These are phyloP conservation scores for Mytilinidion resinicola DNA, from an alignment of 495 filamentous ascomycete species.

Conservation along the genomic window DNA sequence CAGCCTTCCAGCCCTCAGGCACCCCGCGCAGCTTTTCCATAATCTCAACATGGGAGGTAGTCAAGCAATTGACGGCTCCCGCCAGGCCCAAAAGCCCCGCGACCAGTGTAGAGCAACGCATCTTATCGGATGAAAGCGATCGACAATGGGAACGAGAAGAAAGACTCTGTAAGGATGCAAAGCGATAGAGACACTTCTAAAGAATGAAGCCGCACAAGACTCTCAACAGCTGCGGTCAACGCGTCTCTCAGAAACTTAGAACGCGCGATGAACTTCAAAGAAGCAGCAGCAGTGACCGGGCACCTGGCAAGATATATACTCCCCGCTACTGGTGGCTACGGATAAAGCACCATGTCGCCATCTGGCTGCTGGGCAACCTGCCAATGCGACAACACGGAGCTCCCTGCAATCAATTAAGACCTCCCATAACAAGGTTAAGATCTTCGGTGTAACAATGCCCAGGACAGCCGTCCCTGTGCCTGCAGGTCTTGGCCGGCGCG, in stretches of 20 bases:
- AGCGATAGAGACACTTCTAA: neutral
- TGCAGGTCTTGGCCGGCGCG: no score
- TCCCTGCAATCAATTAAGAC: no score
- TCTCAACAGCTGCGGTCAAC: neutral
- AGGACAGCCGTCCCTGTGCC: no score
- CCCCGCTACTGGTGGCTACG: no score
- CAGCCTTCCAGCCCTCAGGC: constrained; percentile 32
- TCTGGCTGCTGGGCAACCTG: no score
- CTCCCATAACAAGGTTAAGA: no score
- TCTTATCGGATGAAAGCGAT: neutral
- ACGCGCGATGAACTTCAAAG: neutral
- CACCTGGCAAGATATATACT: no score
- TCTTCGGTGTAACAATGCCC: no score
- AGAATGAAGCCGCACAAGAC: neutral
- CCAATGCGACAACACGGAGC: no score
- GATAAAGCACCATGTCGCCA: no score
- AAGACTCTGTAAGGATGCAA: neutral
- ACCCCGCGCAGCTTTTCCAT: constrained; percentile 21
- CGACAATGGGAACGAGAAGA: neutral
- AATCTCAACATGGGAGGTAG: constrained; percentile 10
- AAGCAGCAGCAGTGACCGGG: neutral
- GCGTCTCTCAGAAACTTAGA: neutral
- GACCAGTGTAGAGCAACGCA: constrained; percentile 14
- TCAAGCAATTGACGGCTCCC: constrained; percentile 8
- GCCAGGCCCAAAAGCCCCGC: constrained; percentile 26